Conservation (phyloP, 164 flowering plant genomes). For the Chloranthus sessilifolius region DNA sequence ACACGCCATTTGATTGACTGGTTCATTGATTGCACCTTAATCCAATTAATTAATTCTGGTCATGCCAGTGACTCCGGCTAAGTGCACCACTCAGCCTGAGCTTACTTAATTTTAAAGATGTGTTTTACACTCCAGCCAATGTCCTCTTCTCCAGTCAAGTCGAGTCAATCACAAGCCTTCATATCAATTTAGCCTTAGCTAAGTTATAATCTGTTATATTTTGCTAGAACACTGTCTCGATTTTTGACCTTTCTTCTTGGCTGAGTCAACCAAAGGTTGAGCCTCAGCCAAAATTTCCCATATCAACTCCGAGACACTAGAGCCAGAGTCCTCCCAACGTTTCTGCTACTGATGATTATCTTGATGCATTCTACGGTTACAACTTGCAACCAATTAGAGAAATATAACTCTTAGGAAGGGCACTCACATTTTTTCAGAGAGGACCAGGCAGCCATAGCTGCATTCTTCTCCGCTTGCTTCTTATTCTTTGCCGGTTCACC, state of each 20-base stretch:
- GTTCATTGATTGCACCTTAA: too few relatives aligned
- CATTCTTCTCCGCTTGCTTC: constrained; percentile 98
- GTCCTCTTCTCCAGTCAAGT: too few relatives aligned
- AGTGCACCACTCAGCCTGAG: too few relatives aligned
- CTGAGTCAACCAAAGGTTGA: not conserved
- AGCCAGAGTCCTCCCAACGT: not conserved
- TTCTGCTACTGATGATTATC: not conserved
- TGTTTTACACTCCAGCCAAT: too few relatives aligned
- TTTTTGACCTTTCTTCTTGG: not conserved
- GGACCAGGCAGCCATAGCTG: constrained; percentile 98
- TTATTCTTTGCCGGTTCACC: constrained; percentile 97
- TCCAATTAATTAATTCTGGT: too few relatives aligned
- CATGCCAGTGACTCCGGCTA: too few relatives aligned
- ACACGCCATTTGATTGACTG: too few relatives aligned
- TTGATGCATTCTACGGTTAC: not conserved
- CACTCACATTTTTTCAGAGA: constrained; percentile 80
- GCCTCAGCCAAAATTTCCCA: not conserved
- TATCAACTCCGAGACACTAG: not conserved
- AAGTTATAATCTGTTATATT: too few relatives aligned
- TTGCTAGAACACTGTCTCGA: too few relatives aligned
- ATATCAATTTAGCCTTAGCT: too few relatives aligned
- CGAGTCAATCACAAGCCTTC: too few relatives aligned
- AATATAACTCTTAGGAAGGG: not conserved
- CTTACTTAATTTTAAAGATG: too few relatives aligned
- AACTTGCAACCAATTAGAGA: constrained; percentile 2